Percentiles rank a stretch among this genome's conserved stretches.
Evolutionary conservation across 2,329 filamentous ascomycete species (phyloP).

Genomic region (Aureobasidium vineae): DNA sequence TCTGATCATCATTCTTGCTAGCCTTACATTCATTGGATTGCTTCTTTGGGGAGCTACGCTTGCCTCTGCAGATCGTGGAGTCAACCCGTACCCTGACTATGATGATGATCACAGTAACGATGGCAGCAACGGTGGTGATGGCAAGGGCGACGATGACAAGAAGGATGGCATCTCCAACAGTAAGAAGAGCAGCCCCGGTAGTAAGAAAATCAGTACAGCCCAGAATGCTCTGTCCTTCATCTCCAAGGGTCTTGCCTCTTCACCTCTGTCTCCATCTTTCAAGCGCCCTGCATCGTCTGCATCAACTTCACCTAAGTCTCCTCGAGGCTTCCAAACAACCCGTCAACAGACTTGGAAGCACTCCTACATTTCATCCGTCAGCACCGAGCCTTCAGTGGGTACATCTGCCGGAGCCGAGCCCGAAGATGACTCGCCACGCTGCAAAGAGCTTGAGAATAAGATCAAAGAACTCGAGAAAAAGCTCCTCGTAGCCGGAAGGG

Average conservation of each 20-base stretch:
- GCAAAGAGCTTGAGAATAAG: not conserved
- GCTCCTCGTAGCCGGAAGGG: not conserved
- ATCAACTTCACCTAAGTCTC: not conserved
- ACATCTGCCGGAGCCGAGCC: not conserved
- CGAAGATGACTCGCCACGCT: not conserved
- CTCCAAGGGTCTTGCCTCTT: not conserved
- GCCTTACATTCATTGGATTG: not conserved
- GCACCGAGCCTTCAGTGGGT: not conserved
- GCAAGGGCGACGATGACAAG: not conserved
- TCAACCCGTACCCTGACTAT: not conserved
- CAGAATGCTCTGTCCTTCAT: not conserved
- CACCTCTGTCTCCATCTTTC: not conserved
- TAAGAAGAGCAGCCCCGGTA: not conserved
- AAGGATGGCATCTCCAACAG: not conserved
- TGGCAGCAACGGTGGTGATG: not conserved
- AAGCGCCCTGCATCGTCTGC: not conserved
- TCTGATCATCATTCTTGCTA: not conserved
- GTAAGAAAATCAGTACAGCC: not conserved
- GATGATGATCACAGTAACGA: not conserved
- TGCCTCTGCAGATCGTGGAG: not conserved
- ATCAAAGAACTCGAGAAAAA: not conserved
- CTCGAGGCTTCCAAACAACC: not conserved
- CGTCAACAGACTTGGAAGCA: slow-evolving; percentile 16
- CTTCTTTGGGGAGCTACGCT: not conserved
- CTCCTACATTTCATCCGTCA: not conserved